Evolutionary conservation across 208 protist genomes (phyloP).

Genomic region (Wallacemonas sp.): DNA sequence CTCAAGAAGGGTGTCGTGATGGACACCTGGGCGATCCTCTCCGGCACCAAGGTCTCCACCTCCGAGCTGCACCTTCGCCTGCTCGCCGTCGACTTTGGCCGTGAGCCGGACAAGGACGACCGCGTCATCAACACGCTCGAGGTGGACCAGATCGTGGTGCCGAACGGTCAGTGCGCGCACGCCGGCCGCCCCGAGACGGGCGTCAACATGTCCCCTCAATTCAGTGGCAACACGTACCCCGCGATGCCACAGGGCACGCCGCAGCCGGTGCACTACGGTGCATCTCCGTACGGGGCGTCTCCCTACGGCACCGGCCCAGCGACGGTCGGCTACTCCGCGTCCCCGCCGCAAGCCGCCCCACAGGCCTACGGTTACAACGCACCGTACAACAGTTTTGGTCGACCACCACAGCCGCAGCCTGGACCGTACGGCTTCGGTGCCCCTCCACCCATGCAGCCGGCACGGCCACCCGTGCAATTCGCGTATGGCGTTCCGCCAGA

Average conservation of each 20-base stretch:
- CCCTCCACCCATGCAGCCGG: neutral
- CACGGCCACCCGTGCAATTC: neutral
- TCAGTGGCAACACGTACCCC: neutral
- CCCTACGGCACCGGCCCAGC: neutral
- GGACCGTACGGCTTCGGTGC: neutral
- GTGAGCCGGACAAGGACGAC: neutral
- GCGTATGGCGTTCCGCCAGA: neutral
- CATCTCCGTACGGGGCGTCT: neutral
- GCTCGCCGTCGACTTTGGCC: slow-evolving; percentile 45
- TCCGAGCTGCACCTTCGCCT: slow-evolving; percentile 69
- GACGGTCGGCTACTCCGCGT: too few relatives aligned
- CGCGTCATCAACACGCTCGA: neutral
- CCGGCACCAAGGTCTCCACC: slow-evolving; percentile 33
- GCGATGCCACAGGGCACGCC: neutral
- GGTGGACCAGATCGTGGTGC: neutral
- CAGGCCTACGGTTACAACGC: too few relatives aligned
- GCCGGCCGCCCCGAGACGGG: neutral
- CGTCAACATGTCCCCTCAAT: neutral
- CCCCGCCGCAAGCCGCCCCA: too few relatives aligned
- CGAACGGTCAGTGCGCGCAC: neutral
- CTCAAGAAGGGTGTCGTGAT: slow-evolving; percentile 61
- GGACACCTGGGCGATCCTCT: slow-evolving; percentile 71
- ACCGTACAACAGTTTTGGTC: too few relatives aligned
- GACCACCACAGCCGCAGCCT: too few relatives aligned
- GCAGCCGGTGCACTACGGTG: neutral